phyloP scores from a whole-genome alignment of 2,329 filamentous ascomycete species.

The Xylariales sp. region DNA sequence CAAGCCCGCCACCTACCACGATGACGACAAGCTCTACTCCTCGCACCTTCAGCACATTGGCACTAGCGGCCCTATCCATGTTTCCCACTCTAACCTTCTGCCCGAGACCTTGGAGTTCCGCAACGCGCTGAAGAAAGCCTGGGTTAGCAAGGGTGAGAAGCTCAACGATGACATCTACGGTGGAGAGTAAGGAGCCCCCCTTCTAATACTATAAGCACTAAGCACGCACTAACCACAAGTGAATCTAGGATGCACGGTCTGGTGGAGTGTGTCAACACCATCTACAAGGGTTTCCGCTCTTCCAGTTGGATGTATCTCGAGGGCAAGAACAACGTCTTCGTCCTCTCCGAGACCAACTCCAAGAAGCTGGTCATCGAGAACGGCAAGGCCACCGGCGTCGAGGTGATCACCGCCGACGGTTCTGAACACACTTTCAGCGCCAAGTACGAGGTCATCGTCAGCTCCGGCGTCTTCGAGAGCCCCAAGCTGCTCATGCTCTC shows the following conservation, averaged over 20 bases:
- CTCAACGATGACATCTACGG: constrained; percentile 52
- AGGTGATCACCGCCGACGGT: constrained; percentile 35
- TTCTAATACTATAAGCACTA: too few species aligned
- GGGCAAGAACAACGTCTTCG: constrained; percentile 50
- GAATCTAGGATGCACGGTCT: constrained; percentile 52
- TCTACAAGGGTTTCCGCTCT: constrained; percentile 53
- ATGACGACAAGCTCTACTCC: constrained; percentile 43
- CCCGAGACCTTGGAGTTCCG: constrained; percentile 50
- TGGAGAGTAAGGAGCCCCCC: too few species aligned
- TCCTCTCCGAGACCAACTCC: constrained; percentile 42
- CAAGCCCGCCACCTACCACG: constrained; percentile 55
- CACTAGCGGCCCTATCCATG: not conserved
- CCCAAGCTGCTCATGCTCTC: constrained; percentile 62
- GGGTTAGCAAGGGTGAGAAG: constrained; percentile 46
- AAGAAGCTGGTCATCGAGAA: constrained; percentile 52
- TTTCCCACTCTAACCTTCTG: constrained; percentile 42
- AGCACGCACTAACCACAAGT: too few species aligned
- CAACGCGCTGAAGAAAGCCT: constrained; percentile 43
- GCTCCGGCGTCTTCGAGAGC: constrained; percentile 55
- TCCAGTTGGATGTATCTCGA: constrained; percentile 46
- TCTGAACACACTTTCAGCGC: constrained; percentile 41
- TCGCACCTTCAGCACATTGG: constrained; percentile 38
- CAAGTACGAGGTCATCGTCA: constrained; percentile 43
- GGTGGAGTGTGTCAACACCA: constrained; percentile 47
- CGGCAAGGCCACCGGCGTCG: constrained; percentile 46